phyloP scores from a whole-genome alignment of 129 eudicot species.

The Flaveria bidentis region DNA sequence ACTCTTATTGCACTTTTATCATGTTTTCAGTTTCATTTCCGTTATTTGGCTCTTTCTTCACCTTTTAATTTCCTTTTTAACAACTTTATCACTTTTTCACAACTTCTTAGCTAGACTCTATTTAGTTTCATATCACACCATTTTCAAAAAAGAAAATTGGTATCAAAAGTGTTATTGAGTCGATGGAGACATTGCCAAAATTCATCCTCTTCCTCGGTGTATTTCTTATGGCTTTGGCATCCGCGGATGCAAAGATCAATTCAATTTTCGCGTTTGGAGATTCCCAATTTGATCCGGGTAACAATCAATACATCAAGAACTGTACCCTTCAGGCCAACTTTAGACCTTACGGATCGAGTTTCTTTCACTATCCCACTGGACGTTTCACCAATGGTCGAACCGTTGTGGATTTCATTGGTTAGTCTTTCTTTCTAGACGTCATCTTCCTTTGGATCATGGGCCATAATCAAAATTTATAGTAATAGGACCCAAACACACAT shows the following conservation, averaged over 20 bases:
- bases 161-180: constrained; percentile 17
- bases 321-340: constrained; percentile 58
- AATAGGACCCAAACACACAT: no score
- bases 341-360: constrained; percentile 57
- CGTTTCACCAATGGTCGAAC: constrained; percentile 76
- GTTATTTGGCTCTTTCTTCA: background rate
- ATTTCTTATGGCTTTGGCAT: constrained; percentile 4
- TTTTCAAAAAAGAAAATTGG: constrained; percentile 18
- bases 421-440: constrained; percentile 13
- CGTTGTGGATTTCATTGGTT: constrained; percentile 59
- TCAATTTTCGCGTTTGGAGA: constrained; percentile 57
- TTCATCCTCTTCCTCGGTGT: constrained; percentile 21
- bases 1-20: constrained; percentile 27
- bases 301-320: constrained; percentile 45
- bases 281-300: constrained; percentile 65
- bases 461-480: no score
- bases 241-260: constrained; percentile 22
- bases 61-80: background rate
- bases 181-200: constrained; percentile 28
- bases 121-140: constrained; percentile 31
- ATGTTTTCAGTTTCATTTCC: constrained; percentile 2
- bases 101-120: constrained; percentile 12
- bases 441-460: background rate
- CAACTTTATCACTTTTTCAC: constrained; percentile 2
- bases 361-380: constrained; percentile 63